Conservation (phyloP, 768 basidiomycete species). For the Lactarius vividus region DNA sequence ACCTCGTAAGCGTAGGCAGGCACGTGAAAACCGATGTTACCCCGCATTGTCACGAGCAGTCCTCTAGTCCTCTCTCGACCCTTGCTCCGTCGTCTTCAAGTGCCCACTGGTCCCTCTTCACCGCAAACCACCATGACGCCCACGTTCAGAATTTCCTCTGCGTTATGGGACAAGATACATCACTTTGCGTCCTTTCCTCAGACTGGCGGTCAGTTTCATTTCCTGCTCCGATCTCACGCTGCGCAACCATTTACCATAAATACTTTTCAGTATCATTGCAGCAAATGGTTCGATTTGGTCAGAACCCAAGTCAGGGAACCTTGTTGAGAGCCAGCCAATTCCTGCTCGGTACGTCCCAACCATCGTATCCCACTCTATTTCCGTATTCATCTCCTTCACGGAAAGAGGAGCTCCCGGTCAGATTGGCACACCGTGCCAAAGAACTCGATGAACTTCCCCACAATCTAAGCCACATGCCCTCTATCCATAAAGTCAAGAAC, state of each 20-base stretch:
- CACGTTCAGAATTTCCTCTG: conserved; percentile 67
- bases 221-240: background rate
- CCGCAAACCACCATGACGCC: conserved; percentile 36
- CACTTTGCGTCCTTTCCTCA: conserved; percentile 91
- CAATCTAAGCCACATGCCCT: conserved; percentile 85
- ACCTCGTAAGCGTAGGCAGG: background rate
- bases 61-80: background rate
- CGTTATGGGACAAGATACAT: conserved; percentile 87
- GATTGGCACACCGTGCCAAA: conserved; percentile 92
- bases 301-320: conserved; percentile 93
- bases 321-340: conserved; percentile 91
- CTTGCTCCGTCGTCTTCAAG: background rate
- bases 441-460: conserved; percentile 95
- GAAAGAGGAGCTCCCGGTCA: conserved; percentile 89
- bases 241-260: conserved; percentile 7
- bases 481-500: conserved; percentile 91
- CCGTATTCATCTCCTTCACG: background rate
- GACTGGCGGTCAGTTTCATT: conserved; percentile 66
- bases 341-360: conserved; percentile 57
- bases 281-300: conserved; percentile 97
- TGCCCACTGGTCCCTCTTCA: background rate
- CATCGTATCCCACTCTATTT: conserved; percentile 2
- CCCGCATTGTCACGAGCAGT: background rate
- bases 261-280: conserved; percentile 76
- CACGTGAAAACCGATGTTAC: background rate